Base-by-base conservation (phyloP, 805 yeast genomes). In the Starmerella vaccinii region DNA sequence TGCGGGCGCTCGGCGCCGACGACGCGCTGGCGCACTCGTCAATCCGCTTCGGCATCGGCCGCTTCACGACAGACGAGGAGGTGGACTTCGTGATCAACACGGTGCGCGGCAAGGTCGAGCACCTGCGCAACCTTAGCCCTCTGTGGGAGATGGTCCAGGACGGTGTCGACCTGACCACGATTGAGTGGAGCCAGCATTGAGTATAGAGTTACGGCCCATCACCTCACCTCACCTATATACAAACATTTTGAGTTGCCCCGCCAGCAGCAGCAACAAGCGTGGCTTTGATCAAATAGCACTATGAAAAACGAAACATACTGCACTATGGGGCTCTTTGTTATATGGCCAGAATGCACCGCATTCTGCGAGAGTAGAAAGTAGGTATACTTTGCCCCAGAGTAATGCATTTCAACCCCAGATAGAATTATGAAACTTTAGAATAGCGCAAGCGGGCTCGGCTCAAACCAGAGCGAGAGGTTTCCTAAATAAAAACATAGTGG, bases 111-210 rank as follows among this genome's bases (percentile, higher is more conserved):
- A 80, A 97, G 68, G 97, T 92, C 49, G 82, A 81, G 57, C 87
- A 87, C 70, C 76, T 92, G 65, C 80, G 98, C 69, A 90, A 88
- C 63, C 75, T 92, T 70, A 81, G 92, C 51, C 98, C 98, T 45
- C 74, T 92, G 61, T 92, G 97, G 97, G 98, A 92, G 72, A 89
- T 92, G 97, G 95, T 87, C 51, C 95, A 92, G 69, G 97, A 92
- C 59, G 98, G 98, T 59, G 90, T 92, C 62, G 98, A 92, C 65
- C 74, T 92, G 66, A 77, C 83, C 63, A 76, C 94, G 30, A 92
- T 92, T 62, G 95, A 92, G 71, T 92, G 98, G 98, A 85, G 95
- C 53, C 97, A 96, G 58, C 98, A 92, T 70, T 92, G 29, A 32
- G 15, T 16, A 38, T 23, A 38, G 26, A 38, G 41, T 21, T 13